A percentile compares a stretch with the other conserved stretches of the same genome.
phyloP scores from a whole-genome alignment of 805 yeast genomes.

The Kazachstania africana region DNA sequence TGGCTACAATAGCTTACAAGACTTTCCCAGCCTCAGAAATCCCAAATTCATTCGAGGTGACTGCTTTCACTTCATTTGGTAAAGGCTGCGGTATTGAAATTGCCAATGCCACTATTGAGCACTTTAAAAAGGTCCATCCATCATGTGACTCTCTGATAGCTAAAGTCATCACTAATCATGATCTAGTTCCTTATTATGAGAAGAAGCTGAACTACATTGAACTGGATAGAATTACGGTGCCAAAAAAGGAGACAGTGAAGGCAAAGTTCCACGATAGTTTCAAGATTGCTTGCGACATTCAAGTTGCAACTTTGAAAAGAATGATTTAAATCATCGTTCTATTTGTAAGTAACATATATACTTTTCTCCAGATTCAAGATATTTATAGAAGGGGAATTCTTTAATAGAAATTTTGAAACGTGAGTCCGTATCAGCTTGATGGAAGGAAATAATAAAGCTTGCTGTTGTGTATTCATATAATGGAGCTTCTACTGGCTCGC shows the following conservation, averaged over 20 bases:
- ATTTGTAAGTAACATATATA: too few relatives aligned
- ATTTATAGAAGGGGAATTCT: too few relatives aligned
- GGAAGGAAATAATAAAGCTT: too few relatives aligned
- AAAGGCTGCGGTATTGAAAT: constrained; percentile 9
- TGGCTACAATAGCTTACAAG: constrained; percentile 30
- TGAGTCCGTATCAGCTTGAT: too few relatives aligned
- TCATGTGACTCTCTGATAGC: constrained; percentile 21
- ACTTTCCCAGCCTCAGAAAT: constrained; percentile 8
- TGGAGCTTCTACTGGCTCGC: too few relatives aligned
- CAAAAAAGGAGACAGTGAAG: constrained; percentile 12
- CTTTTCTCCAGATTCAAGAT: too few relatives aligned
- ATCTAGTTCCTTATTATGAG: constrained; percentile 34
- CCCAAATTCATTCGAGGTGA: constrained; percentile 30
- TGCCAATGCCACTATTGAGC: constrained; percentile 4
- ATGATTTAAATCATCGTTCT: too few relatives aligned
- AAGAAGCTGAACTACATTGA: constrained; percentile 29
- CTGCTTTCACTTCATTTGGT: constrained; percentile 40
- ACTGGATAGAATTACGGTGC: constrained; percentile 16
- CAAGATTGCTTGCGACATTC: constrained; percentile 30
- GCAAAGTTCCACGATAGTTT: constrained; percentile 30
- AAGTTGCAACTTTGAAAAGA: constrained; percentile 21
- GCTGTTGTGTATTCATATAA: too few relatives aligned
- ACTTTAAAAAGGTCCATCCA: constrained; percentile 8
- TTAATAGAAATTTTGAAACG: too few relatives aligned
- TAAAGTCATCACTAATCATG: constrained; percentile 39